These are phyloP conservation scores for Boletus tylopilopsis DNA, from an alignment of 768 basidiomycete species.

Conservation along the genomic window DNA sequence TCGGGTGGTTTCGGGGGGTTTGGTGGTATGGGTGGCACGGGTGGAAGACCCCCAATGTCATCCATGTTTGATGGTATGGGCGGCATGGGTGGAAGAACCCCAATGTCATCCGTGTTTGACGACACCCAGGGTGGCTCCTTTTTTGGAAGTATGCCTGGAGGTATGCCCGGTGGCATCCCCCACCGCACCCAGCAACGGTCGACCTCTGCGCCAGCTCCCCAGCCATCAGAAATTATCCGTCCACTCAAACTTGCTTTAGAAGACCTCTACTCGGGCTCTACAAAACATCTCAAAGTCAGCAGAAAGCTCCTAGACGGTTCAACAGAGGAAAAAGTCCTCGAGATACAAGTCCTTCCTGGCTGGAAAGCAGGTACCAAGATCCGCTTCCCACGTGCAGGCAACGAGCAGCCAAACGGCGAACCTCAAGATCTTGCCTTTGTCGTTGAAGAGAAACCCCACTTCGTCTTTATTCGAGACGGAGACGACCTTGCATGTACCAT, in stretches of 20 bases:
- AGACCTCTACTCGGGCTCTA: conserved; percentile 80
- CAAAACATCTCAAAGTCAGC: conserved; percentile 86
- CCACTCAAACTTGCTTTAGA: conserved; percentile 83
- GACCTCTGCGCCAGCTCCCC: conserved; percentile 29
- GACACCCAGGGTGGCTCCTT: conserved; percentile 39
- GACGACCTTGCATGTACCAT: conserved; percentile 69
- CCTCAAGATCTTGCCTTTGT: conserved; percentile 93
- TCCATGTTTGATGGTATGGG: conserved; percentile 25
- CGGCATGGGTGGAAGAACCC: conserved; percentile 38
- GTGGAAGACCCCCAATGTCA: too few relatives aligned
- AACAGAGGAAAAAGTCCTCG: conserved; percentile 83
- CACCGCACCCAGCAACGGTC: conserved; percentile 34
- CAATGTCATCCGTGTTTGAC: conserved; percentile 33
- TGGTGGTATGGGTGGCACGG: conserved; percentile 21
- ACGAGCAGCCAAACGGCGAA: conserved; percentile 65
- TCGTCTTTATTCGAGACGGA: conserved; percentile 69
- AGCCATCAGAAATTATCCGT: conserved; percentile 62
- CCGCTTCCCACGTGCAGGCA: conserved; percentile 82
- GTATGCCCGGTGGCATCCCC: conserved; percentile 59
- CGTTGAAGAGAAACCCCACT: conserved; percentile 92
- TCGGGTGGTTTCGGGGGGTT: conserved; percentile 36
- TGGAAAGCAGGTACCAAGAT: conserved; percentile 98
- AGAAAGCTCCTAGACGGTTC: conserved; percentile 67
- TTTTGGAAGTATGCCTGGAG: conserved; percentile 42
- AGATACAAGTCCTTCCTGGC: conserved; percentile 77